Evolutionary conservation across 805 yeast species (phyloP), one percentile per base, ranked within the genome.

Genomic region (Barnettozyma californica): DNA sequence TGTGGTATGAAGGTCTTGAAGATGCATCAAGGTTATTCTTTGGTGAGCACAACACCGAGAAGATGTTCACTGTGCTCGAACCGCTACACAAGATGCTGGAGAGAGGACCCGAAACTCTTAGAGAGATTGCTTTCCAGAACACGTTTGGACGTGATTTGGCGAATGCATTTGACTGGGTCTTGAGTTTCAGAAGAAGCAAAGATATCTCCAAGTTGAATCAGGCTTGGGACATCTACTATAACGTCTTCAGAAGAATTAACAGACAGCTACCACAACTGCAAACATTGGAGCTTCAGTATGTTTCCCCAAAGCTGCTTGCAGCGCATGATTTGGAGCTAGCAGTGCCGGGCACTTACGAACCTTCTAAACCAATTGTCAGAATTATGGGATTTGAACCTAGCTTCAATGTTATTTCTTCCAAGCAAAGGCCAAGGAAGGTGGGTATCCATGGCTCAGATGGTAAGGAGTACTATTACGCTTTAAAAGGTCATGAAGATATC

Each of bases 401-500:
- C 0, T 78, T 94, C 53, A 73, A 88, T 4, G 96, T 94, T 11
- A 91, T 94, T 50, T 82, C 96, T 0, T 91, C 98, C 1, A 94
- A 94, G 62, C 99, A 95, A 68, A 80, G 98, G 59, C 99, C 99
- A 7, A 80, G 99, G 62, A 81, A 87, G 58, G 66, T 89, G 51
- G 77, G 83, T 14, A 78, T 89, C 43, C 74, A 76, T 52, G 99
- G 98, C 10, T 85, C 87, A 58, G 97, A 94, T 66, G 99, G 99
- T 51, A 87, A 86, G 60, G 87, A 84, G 36, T 90, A 95, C 63
- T 86, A 79, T 58, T 95, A 81, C 66, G 69, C 75, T 2, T 73
- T 94, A 60, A 94, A 94, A 68, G 99, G 98, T 1, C 98, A 94
- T 62, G 99, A 94, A 69, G 99, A 94, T 73, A 88, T 94, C 46